Evolutionary conservation across 2,329 filamentous ascomycete genomes (phyloP).

Genomic region (Aspergillus texensis): DNA sequence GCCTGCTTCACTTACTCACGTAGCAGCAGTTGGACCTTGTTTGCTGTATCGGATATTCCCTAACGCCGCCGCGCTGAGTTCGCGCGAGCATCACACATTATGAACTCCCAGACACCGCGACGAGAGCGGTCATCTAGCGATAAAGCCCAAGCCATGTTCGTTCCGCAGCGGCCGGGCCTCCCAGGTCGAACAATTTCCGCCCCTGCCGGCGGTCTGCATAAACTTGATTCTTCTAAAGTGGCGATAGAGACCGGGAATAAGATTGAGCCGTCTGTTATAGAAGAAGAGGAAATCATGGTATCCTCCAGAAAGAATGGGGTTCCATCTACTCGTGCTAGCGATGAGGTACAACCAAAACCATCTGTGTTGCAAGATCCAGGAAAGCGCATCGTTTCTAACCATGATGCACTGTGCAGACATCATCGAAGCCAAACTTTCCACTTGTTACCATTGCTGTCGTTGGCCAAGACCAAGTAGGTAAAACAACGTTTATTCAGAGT

Average conservation of each 20-base stretch:
- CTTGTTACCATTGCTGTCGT: constrained; percentile 63
- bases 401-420: constrained; percentile 21
- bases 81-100: constrained; percentile 18
- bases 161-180: constrained; percentile 35
- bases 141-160: constrained; percentile 27
- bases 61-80: constrained; percentile 16
- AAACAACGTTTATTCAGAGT: constrained; percentile 61
- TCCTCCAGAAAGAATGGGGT: constrained; percentile 19
- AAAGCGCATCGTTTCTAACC: constrained; percentile 12
- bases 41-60: constrained; percentile 21
- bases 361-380: neutral
- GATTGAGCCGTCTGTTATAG: constrained; percentile 28
- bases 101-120: constrained; percentile 32
- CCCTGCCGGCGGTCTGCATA: constrained; percentile 33
- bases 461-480: constrained; percentile 58
- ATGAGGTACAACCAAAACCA: constrained; percentile 30
- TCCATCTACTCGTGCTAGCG: constrained; percentile 16
- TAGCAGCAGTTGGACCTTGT: constrained; percentile 29
- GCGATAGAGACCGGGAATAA: constrained; percentile 22
- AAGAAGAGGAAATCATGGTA: constrained; percentile 32
- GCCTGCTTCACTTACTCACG: constrained; percentile 28
- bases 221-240: constrained; percentile 27
- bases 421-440: constrained; percentile 41
- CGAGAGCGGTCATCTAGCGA: constrained; percentile 38
- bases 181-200: constrained; percentile 39